Evolutionary conservation across 148 eudicot species (phyloP).

Genomic region (Persicaria tinctoria): DNA sequence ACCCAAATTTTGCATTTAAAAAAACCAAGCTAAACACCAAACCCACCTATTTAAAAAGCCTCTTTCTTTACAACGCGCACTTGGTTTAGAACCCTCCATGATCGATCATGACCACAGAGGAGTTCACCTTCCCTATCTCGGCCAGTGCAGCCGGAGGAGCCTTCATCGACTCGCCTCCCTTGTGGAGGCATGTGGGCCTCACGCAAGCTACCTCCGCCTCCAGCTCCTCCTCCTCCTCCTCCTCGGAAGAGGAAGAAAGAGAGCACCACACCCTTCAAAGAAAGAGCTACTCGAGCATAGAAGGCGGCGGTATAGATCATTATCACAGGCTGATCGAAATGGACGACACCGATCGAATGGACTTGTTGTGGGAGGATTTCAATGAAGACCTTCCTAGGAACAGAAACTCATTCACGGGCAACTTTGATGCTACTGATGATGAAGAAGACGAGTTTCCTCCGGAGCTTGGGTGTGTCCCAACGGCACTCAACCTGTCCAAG

Average conservation of each 20-base stretch:
- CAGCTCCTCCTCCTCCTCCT: neutral
- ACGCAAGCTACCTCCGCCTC: neutral
- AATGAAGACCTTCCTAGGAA: slow-evolving; percentile 29
- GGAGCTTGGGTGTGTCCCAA: slow-evolving; percentile 8
- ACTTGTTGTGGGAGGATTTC: slow-evolving; percentile 52
- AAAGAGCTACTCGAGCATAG: neutral
- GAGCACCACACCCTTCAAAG: neutral
- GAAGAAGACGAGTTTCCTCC: neutral
- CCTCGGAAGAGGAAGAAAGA: neutral
- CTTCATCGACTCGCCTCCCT: slow-evolving; percentile 14
- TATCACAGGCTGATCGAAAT: slow-evolving; percentile 10
- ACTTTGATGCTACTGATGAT: neutral
- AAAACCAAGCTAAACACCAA: neutral
- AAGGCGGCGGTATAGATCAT: neutral
- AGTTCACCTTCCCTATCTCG: slow-evolving; percentile 11
- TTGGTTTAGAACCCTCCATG: neutral
- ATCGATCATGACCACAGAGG: slow-evolving; percentile 8
- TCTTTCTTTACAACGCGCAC: neutral
- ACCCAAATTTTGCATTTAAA: neutral
- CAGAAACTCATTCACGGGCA: neutral
- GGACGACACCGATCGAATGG: slow-evolving; percentile 41
- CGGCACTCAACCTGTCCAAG: neutral
- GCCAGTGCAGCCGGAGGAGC: neutral
- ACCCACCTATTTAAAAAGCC: slow-evolving; percentile 5
- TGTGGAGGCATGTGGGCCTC: slow-evolving; percentile 4